These are phyloP conservation scores for Rhizodiscina lignyota DNA, from an alignment of 495 filamentous ascomycete species.

Conservation along the genomic window DNA sequence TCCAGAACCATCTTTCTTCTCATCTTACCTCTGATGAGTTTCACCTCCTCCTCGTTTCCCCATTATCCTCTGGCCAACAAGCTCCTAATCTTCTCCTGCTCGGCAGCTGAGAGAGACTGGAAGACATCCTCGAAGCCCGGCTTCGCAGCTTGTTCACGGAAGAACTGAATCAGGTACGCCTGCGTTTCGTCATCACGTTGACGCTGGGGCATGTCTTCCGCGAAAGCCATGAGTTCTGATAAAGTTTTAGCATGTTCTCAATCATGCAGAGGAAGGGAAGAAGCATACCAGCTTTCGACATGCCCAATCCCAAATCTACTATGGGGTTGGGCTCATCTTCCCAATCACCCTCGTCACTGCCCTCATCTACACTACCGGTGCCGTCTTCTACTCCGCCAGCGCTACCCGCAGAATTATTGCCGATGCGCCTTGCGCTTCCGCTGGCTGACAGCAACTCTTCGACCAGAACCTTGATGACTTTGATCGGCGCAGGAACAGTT, in stretches of 20 bases:
- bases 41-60: too few species aligned
- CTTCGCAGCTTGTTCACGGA: slow-evolving; percentile 46
- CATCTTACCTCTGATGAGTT: too few species aligned
- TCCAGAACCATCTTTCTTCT: too few species aligned
- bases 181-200: slow-evolving; percentile 87
- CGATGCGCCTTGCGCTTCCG: too few species aligned
- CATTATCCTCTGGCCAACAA: too few species aligned
- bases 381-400: too few species aligned
- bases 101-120: slow-evolving; percentile 46
- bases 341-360: slow-evolving; percentile 58
- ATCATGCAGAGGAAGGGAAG: background rate
- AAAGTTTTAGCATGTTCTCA: slow-evolving; percentile 5
- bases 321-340: slow-evolving; percentile 71
- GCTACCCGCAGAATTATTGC: too few species aligned
- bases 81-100: slow-evolving; percentile 55
- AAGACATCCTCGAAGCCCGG: slow-evolving; percentile 63
- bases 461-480: slow-evolving; percentile 90
- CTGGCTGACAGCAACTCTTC: slow-evolving; percentile 61
- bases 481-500: slow-evolving; percentile 70
- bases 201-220: slow-evolving; percentile 40
- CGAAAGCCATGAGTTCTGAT: slow-evolving; percentile 59
- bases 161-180: slow-evolving; percentile 65
- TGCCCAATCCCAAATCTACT: slow-evolving; percentile 44
- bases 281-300: slow-evolving; percentile 13
- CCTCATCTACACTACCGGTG: slow-evolving; percentile 22